Base-by-base conservation (phyloP, 352 stramenopile genomes). In the Globisporangium lucens region DNA sequence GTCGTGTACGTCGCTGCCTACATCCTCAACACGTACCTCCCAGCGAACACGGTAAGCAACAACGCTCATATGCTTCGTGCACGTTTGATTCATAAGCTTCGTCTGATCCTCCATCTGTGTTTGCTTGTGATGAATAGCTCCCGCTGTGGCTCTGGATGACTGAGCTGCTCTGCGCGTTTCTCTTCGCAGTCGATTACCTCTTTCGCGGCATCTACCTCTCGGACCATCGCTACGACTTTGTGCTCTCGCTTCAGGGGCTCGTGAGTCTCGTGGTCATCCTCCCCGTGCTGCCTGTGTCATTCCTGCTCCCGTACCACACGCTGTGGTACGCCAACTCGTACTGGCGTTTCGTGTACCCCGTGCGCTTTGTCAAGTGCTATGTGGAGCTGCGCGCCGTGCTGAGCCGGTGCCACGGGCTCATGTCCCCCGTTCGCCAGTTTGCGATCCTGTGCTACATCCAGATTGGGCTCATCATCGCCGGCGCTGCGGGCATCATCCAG, bases 341-440 rank as follows among this genome's bases (percentile, higher is more conserved):
- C 75, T 94, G 84, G 84, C 82, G 85, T 52, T 95, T 95, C 56
- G 67, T 95, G 20, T 95, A 95, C 73, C 87, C 87, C 0, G 58
- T 87, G n/a, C 87, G 87, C 6, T 94, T 95, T 57, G 73, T 87
- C 70, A 90, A 93, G 77, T 90, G 84, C 66, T 95, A 95, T 69
- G 46, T 93, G 8, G 82, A 89, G 53, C 78, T 79, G 52, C 86
- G 82, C 64, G 82, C 84, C 10, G 84, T 95, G 60, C 75, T 94
- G 49, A 90, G 80, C 30, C 87, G 87, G 9, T 95, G 87, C 70
- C 87, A 95, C 65, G 71, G 82, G 22, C 79, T 83, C 69, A 76
- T 95, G 75, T 91, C 81, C n/a, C 87, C 87, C 4, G 79, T 95
- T 30, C 81, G 77, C 30, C 85, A 93, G 61, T 93, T 95, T 47